Evolutionary conservation across 331 rosid genomes (phyloP), one percentile per base, ranked within the genome.

Genomic region (Rhamnella rubrinervis): DNA sequence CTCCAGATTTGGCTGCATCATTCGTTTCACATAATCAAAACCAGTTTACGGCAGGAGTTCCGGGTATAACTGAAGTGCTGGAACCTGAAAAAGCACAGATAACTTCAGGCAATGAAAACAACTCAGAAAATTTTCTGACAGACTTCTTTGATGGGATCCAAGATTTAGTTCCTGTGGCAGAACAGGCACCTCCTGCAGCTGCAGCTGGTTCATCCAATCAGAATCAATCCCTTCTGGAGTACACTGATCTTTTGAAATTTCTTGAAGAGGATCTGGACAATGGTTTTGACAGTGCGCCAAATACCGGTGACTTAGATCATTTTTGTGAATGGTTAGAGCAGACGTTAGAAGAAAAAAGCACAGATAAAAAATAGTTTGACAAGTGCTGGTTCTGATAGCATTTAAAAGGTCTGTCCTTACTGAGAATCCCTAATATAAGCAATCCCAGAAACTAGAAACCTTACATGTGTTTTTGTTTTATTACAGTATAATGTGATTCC

Each of bases 191-290:
- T 57, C 61, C 66, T 38, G 40, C 39, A 7, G 25, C 53, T 57
- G 65, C 66, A 47, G 40, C 39, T 11, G 25, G 53, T 78, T 63
- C 63, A 16, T 51, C 50, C 51, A 12, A 60, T 41, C 57, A 72
- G 53, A 62, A 31, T 58, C 72, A 72, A 31, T 20, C 67, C 51
- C 46, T 56, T 21, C 28, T 10, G 7, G 82, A 73, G 55, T 60
- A 61, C 12, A 72, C 47, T 70, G 52, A 78, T 31, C 41, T 74
- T 16, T 72, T 64, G 67, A 65, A 46, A 23, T 63, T 62, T 71
- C 81, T 79, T 44, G 84, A 79, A 65, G 82, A 63, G 8, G 75
- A 73, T 26, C 70, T 38, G 0, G 67, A 10, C 19, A 23, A 75
- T 15, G 8, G 53, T 9, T 21, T 46, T 19, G 55, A 18, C 47